Conservation (phyloP, 768 basidiomycete species). For the Russula dissimulans region DNA sequence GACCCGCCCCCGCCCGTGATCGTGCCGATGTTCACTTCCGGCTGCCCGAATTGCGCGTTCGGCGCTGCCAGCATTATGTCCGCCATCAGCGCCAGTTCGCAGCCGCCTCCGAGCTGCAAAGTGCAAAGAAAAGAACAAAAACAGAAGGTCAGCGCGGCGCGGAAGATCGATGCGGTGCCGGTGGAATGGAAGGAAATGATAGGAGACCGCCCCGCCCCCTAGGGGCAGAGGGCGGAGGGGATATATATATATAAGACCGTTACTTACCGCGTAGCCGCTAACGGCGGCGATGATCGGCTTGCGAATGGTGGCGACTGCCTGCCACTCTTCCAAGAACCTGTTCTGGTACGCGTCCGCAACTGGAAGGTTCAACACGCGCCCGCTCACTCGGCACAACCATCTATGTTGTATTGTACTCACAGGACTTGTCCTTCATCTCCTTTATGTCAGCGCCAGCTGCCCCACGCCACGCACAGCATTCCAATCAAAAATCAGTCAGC, state of each 20-base stretch:
- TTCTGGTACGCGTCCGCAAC: slow-evolving; percentile 81
- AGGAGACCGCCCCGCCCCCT: background rate
- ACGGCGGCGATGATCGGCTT: slow-evolving; percentile 97
- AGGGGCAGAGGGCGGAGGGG: background rate
- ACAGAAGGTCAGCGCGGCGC: background rate
- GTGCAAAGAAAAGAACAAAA: slow-evolving; percentile 25
- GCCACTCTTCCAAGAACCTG: slow-evolving; percentile 85
- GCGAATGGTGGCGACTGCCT: slow-evolving; percentile 54
- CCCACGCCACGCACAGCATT: too few species aligned
- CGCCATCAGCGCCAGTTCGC: slow-evolving; percentile 93
- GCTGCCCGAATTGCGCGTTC: slow-evolving; percentile 88
- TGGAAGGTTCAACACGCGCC: slow-evolving; percentile 22
- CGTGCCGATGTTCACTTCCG: slow-evolving; percentile 91
- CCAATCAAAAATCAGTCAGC: too few species aligned
- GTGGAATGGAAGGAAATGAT: too few species aligned
- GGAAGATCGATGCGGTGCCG: too few species aligned
- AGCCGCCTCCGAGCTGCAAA: slow-evolving; percentile 85
- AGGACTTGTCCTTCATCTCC: slow-evolving; percentile 96
- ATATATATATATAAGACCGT: background rate
- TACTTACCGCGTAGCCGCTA: slow-evolving; percentile 81
- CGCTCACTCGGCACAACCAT: too few species aligned
- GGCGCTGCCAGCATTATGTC: slow-evolving; percentile 92
- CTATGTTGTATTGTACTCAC: slow-evolving; percentile 34
- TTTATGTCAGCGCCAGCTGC: slow-evolving; percentile 96
- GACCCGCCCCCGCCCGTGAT: slow-evolving; percentile 95